Conservation (phyloP, 2,329 filamentous ascomycete species). For the Microthyrium microscopicum region DNA sequence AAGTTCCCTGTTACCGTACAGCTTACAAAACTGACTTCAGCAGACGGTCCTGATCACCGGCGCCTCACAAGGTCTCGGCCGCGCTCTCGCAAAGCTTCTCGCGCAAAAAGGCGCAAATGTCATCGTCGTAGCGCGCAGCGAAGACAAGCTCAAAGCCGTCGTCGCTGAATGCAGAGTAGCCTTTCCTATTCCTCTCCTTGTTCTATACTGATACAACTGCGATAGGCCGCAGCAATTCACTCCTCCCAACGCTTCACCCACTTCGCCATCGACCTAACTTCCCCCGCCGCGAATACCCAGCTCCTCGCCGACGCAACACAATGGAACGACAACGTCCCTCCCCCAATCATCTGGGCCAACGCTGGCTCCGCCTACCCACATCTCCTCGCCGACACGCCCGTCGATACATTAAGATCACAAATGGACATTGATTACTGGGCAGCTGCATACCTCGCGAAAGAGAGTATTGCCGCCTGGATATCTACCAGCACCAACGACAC, state of each 20-base stretch:
- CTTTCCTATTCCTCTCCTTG: constrained; percentile 5
- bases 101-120: constrained; percentile 72
- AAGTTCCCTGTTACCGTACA: constrained; percentile 13
- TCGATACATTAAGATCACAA: constrained; percentile 51
- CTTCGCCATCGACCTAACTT: constrained; percentile 68
- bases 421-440: constrained; percentile 94
- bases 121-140: constrained; percentile 66
- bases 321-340: constrained; percentile 60
- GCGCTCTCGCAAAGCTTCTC: constrained; percentile 55
- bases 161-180: constrained; percentile 47
- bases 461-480: constrained; percentile 61
- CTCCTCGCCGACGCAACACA: constrained; percentile 54
- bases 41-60: constrained; percentile 84
- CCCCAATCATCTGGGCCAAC: constrained; percentile 83
- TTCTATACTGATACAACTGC: constrained; percentile 2
- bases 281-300: constrained; percentile 48
- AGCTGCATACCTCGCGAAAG: constrained; percentile 69
- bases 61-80: constrained; percentile 84
- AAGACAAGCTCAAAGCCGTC: constrained; percentile 55
- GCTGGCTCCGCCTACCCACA: constrained; percentile 60
- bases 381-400: constrained; percentile 60
- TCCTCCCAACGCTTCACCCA: constrained; percentile 61
- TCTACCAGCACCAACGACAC: constrained; percentile 20
- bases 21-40: constrained; percentile 1
- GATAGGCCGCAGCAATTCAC: constrained; percentile 50